Conservation (phyloP, 495 filamentous ascomycete species). For the Talaromyces stipitatus region DNA sequence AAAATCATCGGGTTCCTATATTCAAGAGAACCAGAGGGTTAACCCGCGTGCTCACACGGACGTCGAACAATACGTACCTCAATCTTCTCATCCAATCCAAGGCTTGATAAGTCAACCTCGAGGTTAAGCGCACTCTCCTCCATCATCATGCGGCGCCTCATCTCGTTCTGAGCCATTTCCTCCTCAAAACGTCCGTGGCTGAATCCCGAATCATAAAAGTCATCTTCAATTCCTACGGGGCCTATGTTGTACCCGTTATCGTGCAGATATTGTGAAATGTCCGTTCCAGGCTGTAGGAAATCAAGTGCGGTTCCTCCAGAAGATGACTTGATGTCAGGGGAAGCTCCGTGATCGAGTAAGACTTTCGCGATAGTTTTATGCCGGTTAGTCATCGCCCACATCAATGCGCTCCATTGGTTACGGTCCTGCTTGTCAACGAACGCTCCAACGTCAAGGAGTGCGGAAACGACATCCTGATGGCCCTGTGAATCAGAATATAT, state of each 20-base stretch:
- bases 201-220: conserved; percentile 92
- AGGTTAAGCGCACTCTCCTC: conserved; percentile 98
- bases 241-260: conserved; percentile 90
- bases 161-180: conserved; percentile 93
- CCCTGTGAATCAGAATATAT: conserved; percentile 47
- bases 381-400: conserved; percentile 99
- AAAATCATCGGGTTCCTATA: conserved; percentile 65
- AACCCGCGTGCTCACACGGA: conserved; percentile 12
- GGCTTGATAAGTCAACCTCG: conserved; percentile 91
- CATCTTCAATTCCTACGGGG: conserved; percentile 76
- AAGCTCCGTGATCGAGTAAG: conserved; percentile 86
- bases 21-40: background rate
- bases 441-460: conserved; percentile 80
- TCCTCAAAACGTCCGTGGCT: conserved; percentile 94
- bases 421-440: conserved; percentile 89
- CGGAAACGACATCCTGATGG: conserved; percentile 81
- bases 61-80: conserved; percentile 52
- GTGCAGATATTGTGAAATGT: conserved; percentile 90
- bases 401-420: conserved; percentile 94
- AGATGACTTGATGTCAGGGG: conserved; percentile 89
- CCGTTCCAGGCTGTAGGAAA: conserved; percentile 88
- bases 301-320: conserved; percentile 94
- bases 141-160: conserved; percentile 99
- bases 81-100: conserved; percentile 92
- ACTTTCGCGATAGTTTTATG: conserved; percentile 93